Evolutionary conservation across 352 stramenopile species (phyloP), one percentile per base, ranked within the genome.

Genomic region (Pythium rishiriense): DNA sequence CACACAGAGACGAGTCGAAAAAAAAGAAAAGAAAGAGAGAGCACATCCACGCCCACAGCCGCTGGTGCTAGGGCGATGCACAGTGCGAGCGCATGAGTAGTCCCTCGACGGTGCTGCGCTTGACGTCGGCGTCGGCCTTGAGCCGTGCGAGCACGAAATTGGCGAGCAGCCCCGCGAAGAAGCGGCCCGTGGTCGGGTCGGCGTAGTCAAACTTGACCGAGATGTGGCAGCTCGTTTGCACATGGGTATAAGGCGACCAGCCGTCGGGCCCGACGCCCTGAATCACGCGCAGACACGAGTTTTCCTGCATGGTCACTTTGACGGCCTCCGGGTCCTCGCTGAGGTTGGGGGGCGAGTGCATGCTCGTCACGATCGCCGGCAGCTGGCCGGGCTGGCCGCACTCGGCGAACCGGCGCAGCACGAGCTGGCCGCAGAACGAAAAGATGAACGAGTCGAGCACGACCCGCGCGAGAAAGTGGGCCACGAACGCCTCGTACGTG

Each of bases 401-500:
- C 24, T 39, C 52, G 29, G 14, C 2, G 31, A 51, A 57, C 4
- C 33, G 46, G 35, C 48, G 55, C 5, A 57, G 5, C 12, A 64
- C 47, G 14, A 64, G 22, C 15, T 35, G 46, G 3, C 57, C 57
- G 11, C 39, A 22, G 22, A 56, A 51, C 21, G 37, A 50, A 4
- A 19, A 43, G 19, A 35, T 43, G 2, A 29, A 22, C n/a, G 37
- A 10, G 1, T 49, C 46, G 3, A 64, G 35, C 14, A 12, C 25
- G 5, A 25, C 46, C 2, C 19, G 25, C n/a, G 47, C 46, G 6
- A 37, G 14, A 22, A 64, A 64, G 33, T 37, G 31, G 19, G 57
- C 55, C 17, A 64, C 49, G 10, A 56, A 29, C 4, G 49, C 28
- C 21, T 64, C 47, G 14, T 26, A 25, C 5, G 28, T 55, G 29